These are phyloP conservation scores for Usnea hakonensis DNA, from an alignment of 495 filamentous ascomycete genomes.

Conservation along the genomic window DNA sequence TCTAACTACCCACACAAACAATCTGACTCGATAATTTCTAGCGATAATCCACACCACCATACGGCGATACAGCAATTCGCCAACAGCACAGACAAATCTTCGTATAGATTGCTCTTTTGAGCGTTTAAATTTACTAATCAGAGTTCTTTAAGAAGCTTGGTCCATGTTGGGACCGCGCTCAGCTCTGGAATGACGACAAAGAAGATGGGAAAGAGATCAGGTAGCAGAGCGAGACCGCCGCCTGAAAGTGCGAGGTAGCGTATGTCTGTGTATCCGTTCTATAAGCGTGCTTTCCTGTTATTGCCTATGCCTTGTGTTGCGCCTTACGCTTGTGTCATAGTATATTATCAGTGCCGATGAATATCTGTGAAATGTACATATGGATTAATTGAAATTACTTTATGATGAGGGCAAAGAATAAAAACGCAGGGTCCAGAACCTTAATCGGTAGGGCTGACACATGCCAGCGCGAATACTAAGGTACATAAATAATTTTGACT, in stretches of 20 bases:
- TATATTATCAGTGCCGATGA: background rate
- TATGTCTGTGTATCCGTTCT: background rate
- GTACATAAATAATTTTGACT: slow-evolving; percentile 7
- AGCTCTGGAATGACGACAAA: background rate
- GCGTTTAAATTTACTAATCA: background rate
- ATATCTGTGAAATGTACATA: background rate
- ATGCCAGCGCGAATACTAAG: no score
- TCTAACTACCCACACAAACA: background rate
- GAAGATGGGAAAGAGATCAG: background rate
- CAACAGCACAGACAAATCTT: background rate
- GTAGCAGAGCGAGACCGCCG: background rate
- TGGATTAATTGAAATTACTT: no score
- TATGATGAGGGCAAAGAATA: no score
- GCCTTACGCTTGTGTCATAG: background rate
- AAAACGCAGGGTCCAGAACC: no score
- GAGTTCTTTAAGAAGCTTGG: slow-evolving; percentile 15
- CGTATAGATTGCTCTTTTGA: background rate
- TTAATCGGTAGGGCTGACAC: no score
- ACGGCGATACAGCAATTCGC: background rate
- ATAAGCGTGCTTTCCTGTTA: background rate
- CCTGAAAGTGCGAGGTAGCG: background rate
- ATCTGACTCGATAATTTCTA: background rate
- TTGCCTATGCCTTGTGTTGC: background rate
- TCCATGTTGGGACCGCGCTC: slow-evolving; percentile 7
- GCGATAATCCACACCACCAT: background rate